Conservation (phyloP, 345 rosid genomes). For the Citrus trifoliata region DNA sequence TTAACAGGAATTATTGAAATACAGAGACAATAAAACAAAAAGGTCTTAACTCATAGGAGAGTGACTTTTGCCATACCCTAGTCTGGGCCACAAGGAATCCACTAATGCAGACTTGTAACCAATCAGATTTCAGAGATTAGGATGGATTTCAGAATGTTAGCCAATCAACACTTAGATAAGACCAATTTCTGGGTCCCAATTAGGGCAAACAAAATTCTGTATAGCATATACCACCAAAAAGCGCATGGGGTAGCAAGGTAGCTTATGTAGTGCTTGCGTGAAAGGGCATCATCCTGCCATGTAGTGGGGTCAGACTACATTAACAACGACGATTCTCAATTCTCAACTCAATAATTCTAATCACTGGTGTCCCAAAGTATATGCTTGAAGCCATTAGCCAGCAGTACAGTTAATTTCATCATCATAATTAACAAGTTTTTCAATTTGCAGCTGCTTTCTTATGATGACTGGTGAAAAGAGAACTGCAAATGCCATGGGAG, state of each 20-base stretch:
- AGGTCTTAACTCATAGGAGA: not conserved
- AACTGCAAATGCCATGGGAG: constrained; percentile 29
- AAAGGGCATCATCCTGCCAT: not conserved
- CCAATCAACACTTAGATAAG: constrained; percentile 43
- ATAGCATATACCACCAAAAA: constrained; percentile 4
- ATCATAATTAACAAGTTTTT: not conserved
- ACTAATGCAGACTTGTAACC: constrained; percentile 21
- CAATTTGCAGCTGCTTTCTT: not conserved
- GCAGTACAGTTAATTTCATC: not conserved
- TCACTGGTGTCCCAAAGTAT: not conserved
- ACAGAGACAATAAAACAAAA: constrained; percentile 11
- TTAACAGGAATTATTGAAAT: constrained; percentile 20
- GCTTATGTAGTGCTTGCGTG: not conserved
- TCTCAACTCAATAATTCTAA: constrained; percentile 6
- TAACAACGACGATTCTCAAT: not conserved
- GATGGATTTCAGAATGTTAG: constrained; percentile 28
- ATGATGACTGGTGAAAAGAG: constrained; percentile 10
- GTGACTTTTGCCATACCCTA: not conserved
- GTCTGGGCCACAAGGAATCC: constrained; percentile 43
- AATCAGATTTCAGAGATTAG: constrained; percentile 23
- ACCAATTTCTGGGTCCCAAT: constrained; percentile 25
- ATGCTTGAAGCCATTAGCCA: not conserved
- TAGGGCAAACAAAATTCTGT: not conserved
- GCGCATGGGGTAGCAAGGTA: not conserved
- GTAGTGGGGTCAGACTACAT: too few relatives aligned